Evolutionary conservation across 1,284 basidiomycete genomes (phyloP).

Genomic region (Pholiota adiposa): DNA sequence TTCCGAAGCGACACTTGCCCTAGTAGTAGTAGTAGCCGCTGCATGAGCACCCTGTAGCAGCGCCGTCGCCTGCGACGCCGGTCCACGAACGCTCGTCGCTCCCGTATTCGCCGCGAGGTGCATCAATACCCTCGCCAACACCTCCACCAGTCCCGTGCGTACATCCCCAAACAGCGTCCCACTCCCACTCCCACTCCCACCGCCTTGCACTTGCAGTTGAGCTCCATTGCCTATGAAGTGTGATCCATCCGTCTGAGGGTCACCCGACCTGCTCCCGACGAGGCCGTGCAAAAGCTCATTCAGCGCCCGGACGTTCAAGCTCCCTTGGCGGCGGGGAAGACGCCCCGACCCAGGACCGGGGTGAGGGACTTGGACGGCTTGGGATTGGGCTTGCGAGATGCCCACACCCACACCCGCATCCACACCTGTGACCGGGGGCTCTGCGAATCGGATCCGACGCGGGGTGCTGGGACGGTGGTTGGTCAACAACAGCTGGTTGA

Average conservation of each 20-base stretch:
- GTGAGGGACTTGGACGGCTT: too few species aligned
- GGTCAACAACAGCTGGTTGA: not conserved
- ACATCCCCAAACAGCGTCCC: conserved; percentile 1
- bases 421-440: too few species aligned
- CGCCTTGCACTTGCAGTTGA: too few species aligned
- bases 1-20: too few species aligned
- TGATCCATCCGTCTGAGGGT: too few species aligned
- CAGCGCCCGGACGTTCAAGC: not conserved
- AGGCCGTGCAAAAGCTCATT: not conserved
- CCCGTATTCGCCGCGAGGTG: conserved; percentile 4
- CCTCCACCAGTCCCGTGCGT: conserved; percentile 6
- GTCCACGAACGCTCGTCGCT: not conserved
- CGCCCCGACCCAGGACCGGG: too few species aligned
- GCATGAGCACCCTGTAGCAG: too few species aligned
- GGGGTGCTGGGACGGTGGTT: not conserved
- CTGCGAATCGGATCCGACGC: too few species aligned
- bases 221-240: not conserved
- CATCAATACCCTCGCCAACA: conserved; percentile 7
- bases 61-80: too few species aligned
- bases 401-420: too few species aligned
- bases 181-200: not conserved
- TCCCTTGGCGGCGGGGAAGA: not conserved
- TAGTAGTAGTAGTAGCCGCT: too few species aligned
- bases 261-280: not conserved
- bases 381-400: too few species aligned